Evolutionary conservation across 192 early-diverging fungal genomes (phyloP).

Genomic region (Linnemannia elongata): DNA sequence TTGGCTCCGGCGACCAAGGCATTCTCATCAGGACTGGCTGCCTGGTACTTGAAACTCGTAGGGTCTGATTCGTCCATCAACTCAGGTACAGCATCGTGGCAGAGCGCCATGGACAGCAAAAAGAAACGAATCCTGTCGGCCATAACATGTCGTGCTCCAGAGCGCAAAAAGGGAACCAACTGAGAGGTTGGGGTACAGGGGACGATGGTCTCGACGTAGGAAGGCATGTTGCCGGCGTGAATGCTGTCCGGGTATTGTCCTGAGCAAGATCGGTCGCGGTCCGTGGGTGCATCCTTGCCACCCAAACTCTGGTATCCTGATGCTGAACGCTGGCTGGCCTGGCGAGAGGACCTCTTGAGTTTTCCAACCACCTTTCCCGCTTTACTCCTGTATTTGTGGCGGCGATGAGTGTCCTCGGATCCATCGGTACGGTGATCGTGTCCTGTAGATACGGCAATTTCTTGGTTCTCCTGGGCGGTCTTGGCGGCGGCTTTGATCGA

Average conservation of each 20-base stretch:
- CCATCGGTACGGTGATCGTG: background rate
- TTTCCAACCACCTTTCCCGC: conserved; percentile 48
- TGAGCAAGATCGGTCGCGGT: conserved; percentile 9
- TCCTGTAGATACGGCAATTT: background rate
- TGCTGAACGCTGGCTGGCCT: conserved; percentile 18
- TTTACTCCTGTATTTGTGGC: conserved; percentile 41
- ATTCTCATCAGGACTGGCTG: conserved; percentile 87
- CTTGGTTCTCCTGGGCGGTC: conserved; percentile 25
- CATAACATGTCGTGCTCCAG: conserved; percentile 56
- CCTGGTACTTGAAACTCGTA: conserved; percentile 79
- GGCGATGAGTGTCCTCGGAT: conserved; percentile 6
- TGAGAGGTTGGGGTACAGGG: conserved; percentile 57
- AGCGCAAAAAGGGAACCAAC: conserved; percentile 37
- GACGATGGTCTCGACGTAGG: conserved; percentile 44
- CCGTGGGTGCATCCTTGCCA: background rate
- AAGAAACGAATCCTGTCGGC: conserved; percentile 73
- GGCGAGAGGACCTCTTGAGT: conserved; percentile 27
- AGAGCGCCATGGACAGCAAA: conserved; percentile 81
- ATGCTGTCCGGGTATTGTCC: conserved; percentile 34
- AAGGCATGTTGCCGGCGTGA: conserved; percentile 43
- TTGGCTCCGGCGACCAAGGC: conserved; percentile 85
- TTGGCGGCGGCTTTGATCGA: conserved; percentile 33
- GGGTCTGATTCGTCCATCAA: conserved; percentile 68
- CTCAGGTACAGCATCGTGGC: conserved; percentile 87
- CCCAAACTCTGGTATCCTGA: conserved; percentile 46